Conservation (phyloP, 768 basidiomycete genomes). For the Suillus ampliporus region DNA sequence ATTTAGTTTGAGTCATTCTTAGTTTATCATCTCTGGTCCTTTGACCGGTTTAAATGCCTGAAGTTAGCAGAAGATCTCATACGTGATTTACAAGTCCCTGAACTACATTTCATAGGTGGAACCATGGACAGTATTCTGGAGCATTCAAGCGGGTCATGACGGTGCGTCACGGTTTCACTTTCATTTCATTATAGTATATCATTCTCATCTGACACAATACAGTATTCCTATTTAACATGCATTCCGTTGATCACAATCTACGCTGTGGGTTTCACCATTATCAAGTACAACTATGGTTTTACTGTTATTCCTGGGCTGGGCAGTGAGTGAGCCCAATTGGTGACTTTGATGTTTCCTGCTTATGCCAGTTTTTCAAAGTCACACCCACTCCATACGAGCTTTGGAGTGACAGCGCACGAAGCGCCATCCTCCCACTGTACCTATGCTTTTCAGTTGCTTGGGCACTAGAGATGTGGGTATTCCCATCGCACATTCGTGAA, state of each 20-base stretch:
- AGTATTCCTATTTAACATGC: constrained; percentile 76
- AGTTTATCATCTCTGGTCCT: constrained; percentile 78
- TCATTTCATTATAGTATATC: not conserved
- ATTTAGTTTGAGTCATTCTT: constrained; percentile 64
- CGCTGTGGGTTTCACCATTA: constrained; percentile 64
- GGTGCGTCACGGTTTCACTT: constrained; percentile 44
- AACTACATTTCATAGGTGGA: constrained; percentile 55
- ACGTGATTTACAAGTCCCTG: not conserved
- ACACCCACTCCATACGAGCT: constrained; percentile 65
- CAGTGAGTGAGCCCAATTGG: constrained; percentile 45
- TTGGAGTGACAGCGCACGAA: constrained; percentile 55
- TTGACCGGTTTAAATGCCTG: constrained; percentile 78
- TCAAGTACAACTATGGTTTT: constrained; percentile 79
- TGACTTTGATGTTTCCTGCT: not conserved
- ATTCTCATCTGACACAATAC: constrained; percentile 5
- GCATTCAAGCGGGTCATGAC: constrained; percentile 89
- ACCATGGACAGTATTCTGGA: constrained; percentile 67
- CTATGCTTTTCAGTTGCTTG: constrained; percentile 70
- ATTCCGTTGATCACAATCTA: constrained; percentile 66
- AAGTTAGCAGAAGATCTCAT: constrained; percentile 45
- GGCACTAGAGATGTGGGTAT: constrained; percentile 74
- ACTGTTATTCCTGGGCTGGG: constrained; percentile 49
- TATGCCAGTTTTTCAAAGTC: constrained; percentile 44
- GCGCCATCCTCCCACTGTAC: constrained; percentile 67
- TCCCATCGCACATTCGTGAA: not conserved